Evolutionary conservation across 257 asterid species (phyloP), one percentile per base, ranked within the genome.

Genomic region (Leonotis leonurus): DNA sequence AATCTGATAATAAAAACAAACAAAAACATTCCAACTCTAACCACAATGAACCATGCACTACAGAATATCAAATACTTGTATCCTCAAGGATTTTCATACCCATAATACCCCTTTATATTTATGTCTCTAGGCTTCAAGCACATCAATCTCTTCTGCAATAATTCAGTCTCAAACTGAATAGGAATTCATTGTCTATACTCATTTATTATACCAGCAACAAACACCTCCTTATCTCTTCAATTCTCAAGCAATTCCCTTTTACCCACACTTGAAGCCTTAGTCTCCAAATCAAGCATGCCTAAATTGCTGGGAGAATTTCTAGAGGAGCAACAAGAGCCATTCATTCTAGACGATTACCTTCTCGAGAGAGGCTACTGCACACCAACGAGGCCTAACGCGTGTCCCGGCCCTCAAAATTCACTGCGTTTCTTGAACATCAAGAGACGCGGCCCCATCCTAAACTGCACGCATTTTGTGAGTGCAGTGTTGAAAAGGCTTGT

Each of bases 251-350:
- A n/a, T 44, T 50, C 70, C n/a, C 69, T n/a, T 57, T 54, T 70
- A 66, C 26, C 61, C 48, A 65, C 41, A 45, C 22, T 6, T 9
- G 1, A 40, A 37, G 37, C 6, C 49, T 18, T 14, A 8, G 39
- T 5, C 16, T 30, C 16, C 35, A 21, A 10, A 45, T 36, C 66
- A 33, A 33, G 9, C 62, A 76, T 72, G 85, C 70, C 80, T 4
- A 78, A 75, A 56, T 57, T 70, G 51, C 81, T 85, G 6, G 78
- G 65, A 51, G 81, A 86, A 5, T 77, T 80, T 57, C 97, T 89
- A 45, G 78, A 70, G n/a, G 94, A 89, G 73, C 72, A 84, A 11
- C 97, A 86, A 76, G 89, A 84, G 50, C 95, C 97, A 30, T 89
- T 89, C 66, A 62, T 78, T 29, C 68, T 89, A 39, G 86, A 86